phyloP scores from a whole-genome alignment of 352 stramenopile species.

The Thraustotheca clavata region DNA sequence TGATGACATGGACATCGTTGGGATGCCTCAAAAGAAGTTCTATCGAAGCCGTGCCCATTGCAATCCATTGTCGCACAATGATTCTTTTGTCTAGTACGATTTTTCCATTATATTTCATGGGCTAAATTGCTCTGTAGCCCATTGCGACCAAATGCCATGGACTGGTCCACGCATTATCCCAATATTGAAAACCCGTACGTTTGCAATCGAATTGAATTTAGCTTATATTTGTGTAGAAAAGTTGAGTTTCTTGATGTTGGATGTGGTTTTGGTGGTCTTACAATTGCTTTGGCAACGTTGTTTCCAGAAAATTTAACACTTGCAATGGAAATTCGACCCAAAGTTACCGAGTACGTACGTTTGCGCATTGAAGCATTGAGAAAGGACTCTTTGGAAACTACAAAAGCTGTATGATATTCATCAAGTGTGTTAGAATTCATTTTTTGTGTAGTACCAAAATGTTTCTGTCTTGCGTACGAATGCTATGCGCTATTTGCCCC shows the following conservation, averaged over 20 bases:
- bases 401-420: constrained; percentile 23
- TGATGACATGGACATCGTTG: constrained; percentile 13
- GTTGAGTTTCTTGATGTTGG: constrained; percentile 95
- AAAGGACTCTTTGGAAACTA: constrained; percentile 41
- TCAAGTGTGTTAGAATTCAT: neutral
- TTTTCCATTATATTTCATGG: neutral
- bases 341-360: constrained; percentile 90
- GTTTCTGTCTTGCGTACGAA: constrained; percentile 93
- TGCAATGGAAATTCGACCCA: constrained; percentile 96
- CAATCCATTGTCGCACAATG: constrained; percentile 96
- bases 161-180: constrained; percentile 93
- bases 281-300: constrained; percentile 84
- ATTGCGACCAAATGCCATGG: constrained; percentile 73
- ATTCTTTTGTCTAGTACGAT: constrained; percentile 91
- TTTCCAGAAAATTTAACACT: constrained; percentile 93
- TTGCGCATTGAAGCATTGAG: constrained; percentile 86
- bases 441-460: constrained; percentile 87
- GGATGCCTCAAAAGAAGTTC: constrained; percentile 91
- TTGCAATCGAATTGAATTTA: neutral
- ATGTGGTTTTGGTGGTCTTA: constrained; percentile 97
- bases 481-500: constrained; percentile 89
- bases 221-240: constrained; percentile 30
- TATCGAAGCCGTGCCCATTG: constrained; percentile 94
- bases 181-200: constrained; percentile 63
- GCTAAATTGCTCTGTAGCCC: constrained; percentile 42